A percentile compares a stretch with the other conserved stretches of the same genome.
Evolutionary conservation across 805 yeast genomes (phyloP).

Genomic region (Pichia nanzhaoensis): DNA sequence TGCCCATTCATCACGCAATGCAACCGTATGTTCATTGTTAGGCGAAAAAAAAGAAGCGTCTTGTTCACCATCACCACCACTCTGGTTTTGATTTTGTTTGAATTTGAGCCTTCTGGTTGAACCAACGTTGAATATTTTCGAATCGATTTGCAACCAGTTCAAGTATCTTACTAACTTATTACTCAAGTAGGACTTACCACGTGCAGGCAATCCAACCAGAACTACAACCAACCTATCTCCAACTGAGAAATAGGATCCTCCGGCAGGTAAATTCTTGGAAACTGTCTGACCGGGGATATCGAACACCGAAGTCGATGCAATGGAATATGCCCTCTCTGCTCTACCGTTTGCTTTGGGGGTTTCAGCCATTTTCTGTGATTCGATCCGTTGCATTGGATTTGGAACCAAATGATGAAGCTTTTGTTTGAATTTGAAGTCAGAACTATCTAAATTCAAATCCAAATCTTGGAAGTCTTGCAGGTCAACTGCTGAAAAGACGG

Average conservation of each 20-base stretch:
- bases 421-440: neutral
- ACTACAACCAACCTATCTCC: slow-evolving; percentile 81
- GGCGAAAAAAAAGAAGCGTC: slow-evolving; percentile 86
- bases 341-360: slow-evolving; percentile 2
- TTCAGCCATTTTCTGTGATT: slow-evolving; percentile 5
- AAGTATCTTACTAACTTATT: slow-evolving; percentile 84
- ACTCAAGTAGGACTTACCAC: slow-evolving; percentile 91
- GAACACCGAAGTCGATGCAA: slow-evolving; percentile 38
- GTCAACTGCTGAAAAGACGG: slow-evolving; percentile 34
- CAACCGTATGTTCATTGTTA: slow-evolving; percentile 54
- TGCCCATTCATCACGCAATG: slow-evolving; percentile 90
- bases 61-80: slow-evolving; percentile 34
- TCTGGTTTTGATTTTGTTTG: slow-evolving; percentile 15
- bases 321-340: neutral
- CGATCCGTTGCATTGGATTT: slow-evolving; percentile 5
- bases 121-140: slow-evolving; percentile 91
- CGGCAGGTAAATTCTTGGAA: slow-evolving; percentile 73
- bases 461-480: slow-evolving; percentile 20
- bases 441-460: slow-evolving; percentile 4
- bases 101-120: slow-evolving; percentile 81
- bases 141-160: slow-evolving; percentile 90
- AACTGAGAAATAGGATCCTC: slow-evolving; percentile 43
- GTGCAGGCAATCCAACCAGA: slow-evolving; percentile 94
- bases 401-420: slow-evolving; percentile 1
- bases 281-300: slow-evolving; percentile 81